These are phyloP conservation scores for Colletotrichum viniferum DNA, from an alignment of 2,329 filamentous ascomycete species.

Conservation along the genomic window DNA sequence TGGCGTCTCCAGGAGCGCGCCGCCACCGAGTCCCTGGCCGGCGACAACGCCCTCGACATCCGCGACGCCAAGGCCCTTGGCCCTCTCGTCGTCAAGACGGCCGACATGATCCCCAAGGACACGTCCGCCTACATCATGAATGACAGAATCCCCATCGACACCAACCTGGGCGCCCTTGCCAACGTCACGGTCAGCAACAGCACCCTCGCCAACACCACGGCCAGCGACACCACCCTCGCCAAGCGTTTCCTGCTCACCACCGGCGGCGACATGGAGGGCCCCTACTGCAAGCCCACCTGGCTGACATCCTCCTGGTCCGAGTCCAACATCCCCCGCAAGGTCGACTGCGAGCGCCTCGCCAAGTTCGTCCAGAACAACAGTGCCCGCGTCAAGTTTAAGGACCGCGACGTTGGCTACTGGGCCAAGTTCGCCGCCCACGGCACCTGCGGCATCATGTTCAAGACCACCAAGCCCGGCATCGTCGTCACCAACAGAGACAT, in stretches of 20 bases:
- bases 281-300: constrained; percentile 4
- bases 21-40: neutral
- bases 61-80: neutral
- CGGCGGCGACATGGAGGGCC: neutral
- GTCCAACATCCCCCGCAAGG: neutral
- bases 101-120: neutral
- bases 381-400: constrained; percentile 4
- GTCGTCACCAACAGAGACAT: constrained; percentile 4
- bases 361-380: neutral
- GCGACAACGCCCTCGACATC: neutral
- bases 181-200: neutral
- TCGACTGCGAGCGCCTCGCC: neutral
- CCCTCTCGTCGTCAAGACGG: neutral
- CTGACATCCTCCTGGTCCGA: constrained; percentile 1
- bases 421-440: constrained; percentile 7
- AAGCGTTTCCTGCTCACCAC: neutral
- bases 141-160: neutral
- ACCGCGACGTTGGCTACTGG: neutral
- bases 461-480: neutral
- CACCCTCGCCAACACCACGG: neutral
- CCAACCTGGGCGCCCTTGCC: neutral
- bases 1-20: constrained; percentile 1
- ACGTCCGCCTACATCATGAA: constrained; percentile 6
- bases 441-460: constrained; percentile 7
- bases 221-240: neutral